phyloP scores from a whole-genome alignment of 371 early-diverging fungal genomes.

The Mycotypha africana region DNA sequence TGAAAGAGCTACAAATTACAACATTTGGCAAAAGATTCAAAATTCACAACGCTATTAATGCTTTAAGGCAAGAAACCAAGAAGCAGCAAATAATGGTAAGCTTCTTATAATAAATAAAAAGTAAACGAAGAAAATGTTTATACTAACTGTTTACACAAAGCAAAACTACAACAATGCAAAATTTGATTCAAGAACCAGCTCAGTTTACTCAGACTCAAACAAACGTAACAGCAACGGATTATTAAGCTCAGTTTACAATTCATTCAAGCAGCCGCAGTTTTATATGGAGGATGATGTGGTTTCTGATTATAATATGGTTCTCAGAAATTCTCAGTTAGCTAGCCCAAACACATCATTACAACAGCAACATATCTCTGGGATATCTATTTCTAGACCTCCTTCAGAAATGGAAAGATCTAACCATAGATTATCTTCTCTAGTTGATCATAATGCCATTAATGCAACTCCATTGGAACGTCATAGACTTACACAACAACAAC shows the following conservation, averaged over 20 bases:
- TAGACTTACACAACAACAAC: no score
- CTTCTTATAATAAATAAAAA: not conserved
- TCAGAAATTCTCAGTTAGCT: slow-evolving; percentile 12
- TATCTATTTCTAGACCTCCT: slow-evolving; percentile 5
- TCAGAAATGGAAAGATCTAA: slow-evolving; percentile 10
- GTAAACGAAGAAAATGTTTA: no score
- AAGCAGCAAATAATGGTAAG: slow-evolving; percentile 4
- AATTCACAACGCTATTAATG: slow-evolving; percentile 59
- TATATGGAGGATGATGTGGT: slow-evolving; percentile 27
- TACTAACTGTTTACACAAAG: no score
- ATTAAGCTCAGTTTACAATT: no score
- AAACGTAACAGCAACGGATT: no score
- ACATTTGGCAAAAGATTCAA: slow-evolving; percentile 71
- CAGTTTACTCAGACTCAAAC: no score
- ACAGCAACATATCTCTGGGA: no score
- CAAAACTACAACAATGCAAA: no score
- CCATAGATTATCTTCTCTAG: slow-evolving; percentile 4
- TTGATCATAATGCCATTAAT: slow-evolving; percentile 3
- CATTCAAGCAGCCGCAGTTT: slow-evolving; percentile 1
- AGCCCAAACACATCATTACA: no score
- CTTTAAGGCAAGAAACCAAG: slow-evolving; percentile 29
- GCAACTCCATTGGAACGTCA: no score
- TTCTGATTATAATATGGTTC: slow-evolving; percentile 25
- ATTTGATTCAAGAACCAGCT: no score
- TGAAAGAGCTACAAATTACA: slow-evolving; percentile 64